Evolutionary conservation across 441 rosid species (phyloP), one percentile per base, ranked within the genome.

Genomic region (Erodium moschatum): DNA sequence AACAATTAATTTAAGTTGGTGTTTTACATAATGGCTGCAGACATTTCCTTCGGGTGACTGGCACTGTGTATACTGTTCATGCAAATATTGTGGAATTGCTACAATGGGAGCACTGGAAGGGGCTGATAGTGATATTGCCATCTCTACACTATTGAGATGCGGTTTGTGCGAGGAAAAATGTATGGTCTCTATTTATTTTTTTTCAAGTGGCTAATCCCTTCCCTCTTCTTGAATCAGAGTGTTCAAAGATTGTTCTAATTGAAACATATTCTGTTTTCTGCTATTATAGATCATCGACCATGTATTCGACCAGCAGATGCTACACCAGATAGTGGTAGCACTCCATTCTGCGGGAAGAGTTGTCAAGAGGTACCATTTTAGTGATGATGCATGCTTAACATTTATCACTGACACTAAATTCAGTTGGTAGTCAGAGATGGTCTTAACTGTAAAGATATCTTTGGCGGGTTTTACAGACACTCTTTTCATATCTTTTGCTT

Each of bases 31-130:
- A 20, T 46, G 18, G 12, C 74, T 77, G 80, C 92, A 91, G 97
- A 83, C 76, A 66, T 88, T 90, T 70, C 97, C 99, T 74, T 82
- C 87, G 60, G 97, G 97, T 67, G 80, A 85, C 64, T 94, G 99
- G 99, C 82, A 83, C 73, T 94, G 99, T 81, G 76, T 86, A 71
- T 83, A 81, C 79, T 94, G 99, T 85, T 80, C 87, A 27, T 94
- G 99, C 83, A 91, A 94, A 84, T 85, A 82, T 75, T 91, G 99
- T 76, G 84, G 89, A 74, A 74, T 69, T 73, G 78, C 73, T 75
- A 78, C 76, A 61, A 80, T 75, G 71, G 74, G 72, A 68, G 48
- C 72, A 50, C 67, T 67, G 56, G 82, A 70, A 68, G 70, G 44
- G 68, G 73, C 68, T 35, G 76, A 72, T 67, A 79, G 61, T 68